Evolutionary conservation across 257 asterid genomes (phyloP), one percentile per base, ranked within the genome.

Genomic region (Voacanga thouarsii): DNA sequence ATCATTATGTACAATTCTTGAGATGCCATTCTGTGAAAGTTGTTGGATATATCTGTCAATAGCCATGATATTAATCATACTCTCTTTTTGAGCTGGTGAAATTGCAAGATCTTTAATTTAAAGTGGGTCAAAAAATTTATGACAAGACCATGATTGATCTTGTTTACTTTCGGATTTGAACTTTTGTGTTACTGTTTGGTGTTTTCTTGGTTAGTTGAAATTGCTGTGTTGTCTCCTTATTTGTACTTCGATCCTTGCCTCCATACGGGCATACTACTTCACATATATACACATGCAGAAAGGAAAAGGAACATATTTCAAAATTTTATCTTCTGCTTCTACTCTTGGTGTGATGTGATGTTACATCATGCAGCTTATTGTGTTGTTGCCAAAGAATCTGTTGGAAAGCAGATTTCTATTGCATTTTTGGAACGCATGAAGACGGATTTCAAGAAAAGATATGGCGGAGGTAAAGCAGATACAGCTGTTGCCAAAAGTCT

Each of bases 381-480:
- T 76, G 91, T 96, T 19, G 99, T 92, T 50, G 93, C 98, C 76
- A 93, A 93, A 90, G 97, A 93, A 83, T 90, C 98, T 2, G 97
- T 83, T 19, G 96, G 97, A 44, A 96, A 93, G 78, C 98, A 93
- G 87, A 93, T 96, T 69, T 90, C 97, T 15, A 82, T 93, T 57
- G 97, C 97, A 57, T 87, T 90, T 84, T 75, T 96, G 83, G 99
- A 96, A 85, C 96, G 98, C 11, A 65, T 93, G 67, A 93, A 85
- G 86, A 94, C 91, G 1, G 98, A 96, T 83, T 96, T 96, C 86
- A 96, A 71, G 90, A 90, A 90, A 84, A 86, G 97, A 87, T 96
- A 90, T 69, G 97, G 99, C 12, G 97, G 97, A 75, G 99, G 98
- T 64, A 91, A 89, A 89, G 99, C 99, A 33, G 94, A 84, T 75